These are phyloP conservation scores for Botryotinia convoluta DNA, from an alignment of 2,329 filamentous ascomycete species.

Conservation along the genomic window DNA sequence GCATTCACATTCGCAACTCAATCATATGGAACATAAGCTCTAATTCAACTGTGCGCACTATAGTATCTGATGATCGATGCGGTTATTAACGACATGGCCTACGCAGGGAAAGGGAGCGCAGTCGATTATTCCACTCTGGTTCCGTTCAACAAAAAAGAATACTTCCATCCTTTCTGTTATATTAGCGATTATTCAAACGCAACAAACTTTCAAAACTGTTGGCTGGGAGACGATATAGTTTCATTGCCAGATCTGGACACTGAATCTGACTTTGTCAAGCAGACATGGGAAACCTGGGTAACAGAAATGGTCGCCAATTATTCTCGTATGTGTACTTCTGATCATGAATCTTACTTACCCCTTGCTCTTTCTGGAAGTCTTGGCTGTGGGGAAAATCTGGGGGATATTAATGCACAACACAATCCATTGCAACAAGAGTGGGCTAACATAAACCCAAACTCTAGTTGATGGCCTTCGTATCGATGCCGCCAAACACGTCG, in stretches of 20 bases:
- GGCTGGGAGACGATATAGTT: slow-evolving; percentile 41
- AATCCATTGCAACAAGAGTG: slow-evolving; percentile 32
- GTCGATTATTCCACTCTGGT: slow-evolving; percentile 25
- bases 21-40: not conserved
- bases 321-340: slow-evolving; percentile 24
- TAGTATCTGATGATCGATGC: slow-evolving; percentile 48
- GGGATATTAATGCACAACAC: slow-evolving; percentile 47
- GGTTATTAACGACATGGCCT: slow-evolving; percentile 48
- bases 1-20: not conserved
- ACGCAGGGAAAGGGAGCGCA: slow-evolving; percentile 16
- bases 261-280: slow-evolving; percentile 19
- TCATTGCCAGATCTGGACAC: slow-evolving; percentile 45
- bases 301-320: slow-evolving; percentile 26
- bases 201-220: slow-evolving; percentile 32
- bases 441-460: not conserved
- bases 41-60: not conserved
- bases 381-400: slow-evolving; percentile 9
- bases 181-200: slow-evolving; percentile 40
- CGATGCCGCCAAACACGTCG: slow-evolving; percentile 48
- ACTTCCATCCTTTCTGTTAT: slow-evolving; percentile 26
- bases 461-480: slow-evolving; percentile 48
- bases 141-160: slow-evolving; percentile 26
- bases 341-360: slow-evolving; percentile 43
- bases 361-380: slow-evolving; percentile 42
- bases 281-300: slow-evolving; percentile 24